Evolutionary conservation across 2,329 filamentous ascomycete genomes (phyloP), one percentile per base, ranked within the genome.

Genomic region (Calonectria leucothoes): DNA sequence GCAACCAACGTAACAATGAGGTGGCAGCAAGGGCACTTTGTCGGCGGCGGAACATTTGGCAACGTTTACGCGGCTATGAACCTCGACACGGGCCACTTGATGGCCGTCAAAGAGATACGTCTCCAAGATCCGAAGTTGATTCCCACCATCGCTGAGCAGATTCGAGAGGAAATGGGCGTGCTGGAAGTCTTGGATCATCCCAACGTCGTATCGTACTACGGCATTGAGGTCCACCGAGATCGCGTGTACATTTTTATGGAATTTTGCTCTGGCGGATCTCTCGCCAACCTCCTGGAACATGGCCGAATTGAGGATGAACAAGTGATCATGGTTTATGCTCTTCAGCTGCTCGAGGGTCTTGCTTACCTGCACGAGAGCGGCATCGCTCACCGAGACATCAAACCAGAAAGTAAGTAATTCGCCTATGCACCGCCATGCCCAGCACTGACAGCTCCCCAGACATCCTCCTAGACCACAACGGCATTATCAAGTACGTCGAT

Each of bases 231-330:
- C 3, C 97, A 99, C 85, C 92, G 97, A 75, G 97, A 99, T 88
- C 97, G 98, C 82, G 97, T 99, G n/a, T 99, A 98, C 85, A 98
- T 99, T 78, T 99, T 99, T 83, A 99, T 99, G 97, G 97, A 99
- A 84, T 98, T 98, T 85, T 99, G 97, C 84, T 97, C 95, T 6
- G 96, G 97, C 66, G 97, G 97, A 25, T 98, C 96, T 20, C 89
- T 99, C 63, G 96, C 97, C 51, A 94, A 91, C 65, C 87, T 99
- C 66, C 88, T 99, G 51, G 97, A 99, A 83, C 96, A 99, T 82
- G 97, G 97, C 15, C 94, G 97, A 49, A 98, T 99, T 76, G 97
- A 98, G 86, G 97, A 98, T 82, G 97, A 99, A 84, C 97, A 96
- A 70, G 96, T 98, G 75, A 96, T 98, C 74, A 97, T 97, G 92